Conservation (phyloP, 129 eudicot genomes). For the Artemisia annua region DNA sequence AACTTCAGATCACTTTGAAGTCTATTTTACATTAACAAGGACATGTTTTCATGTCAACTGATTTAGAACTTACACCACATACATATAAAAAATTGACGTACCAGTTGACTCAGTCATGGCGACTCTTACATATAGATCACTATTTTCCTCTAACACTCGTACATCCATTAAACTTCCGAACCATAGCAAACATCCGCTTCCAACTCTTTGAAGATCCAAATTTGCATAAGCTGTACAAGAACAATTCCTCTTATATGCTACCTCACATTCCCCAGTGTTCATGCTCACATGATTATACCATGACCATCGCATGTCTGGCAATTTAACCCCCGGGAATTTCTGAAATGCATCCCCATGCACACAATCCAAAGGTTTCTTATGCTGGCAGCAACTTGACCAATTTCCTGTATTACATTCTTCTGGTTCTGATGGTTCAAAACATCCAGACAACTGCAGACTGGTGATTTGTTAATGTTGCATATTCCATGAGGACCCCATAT, state of each 20-base stretch:
- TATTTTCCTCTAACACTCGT: not conserved
- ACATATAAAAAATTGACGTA: not conserved
- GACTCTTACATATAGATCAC: not conserved
- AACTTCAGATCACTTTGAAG: not conserved
- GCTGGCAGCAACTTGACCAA: not conserved
- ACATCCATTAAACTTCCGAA: not conserved
- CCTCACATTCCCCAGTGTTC: no score
- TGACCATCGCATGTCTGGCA: not conserved
- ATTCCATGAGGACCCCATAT: no score
- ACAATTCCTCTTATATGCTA: not conserved
- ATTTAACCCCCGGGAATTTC: not conserved
- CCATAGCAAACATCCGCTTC: slow-evolving; percentile 7
- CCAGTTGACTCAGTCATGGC: not conserved
- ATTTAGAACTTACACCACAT: not conserved
- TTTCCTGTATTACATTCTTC: no score
- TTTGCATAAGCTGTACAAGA: not conserved
- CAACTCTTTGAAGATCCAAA: not conserved
- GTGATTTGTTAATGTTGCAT: no score
- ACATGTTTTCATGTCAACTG: not conserved
- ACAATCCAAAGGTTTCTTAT: not conserved
- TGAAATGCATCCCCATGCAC: not conserved
- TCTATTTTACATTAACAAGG: not conserved
- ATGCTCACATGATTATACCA: no score
- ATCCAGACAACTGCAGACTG: no score
- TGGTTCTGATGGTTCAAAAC: no score